A percentile compares a stretch with the other conserved stretches of the same genome.
These are phyloP conservation scores for Periconia sp. DNA, from an alignment of 2,329 filamentous ascomycete species.

Conservation along the genomic window DNA sequence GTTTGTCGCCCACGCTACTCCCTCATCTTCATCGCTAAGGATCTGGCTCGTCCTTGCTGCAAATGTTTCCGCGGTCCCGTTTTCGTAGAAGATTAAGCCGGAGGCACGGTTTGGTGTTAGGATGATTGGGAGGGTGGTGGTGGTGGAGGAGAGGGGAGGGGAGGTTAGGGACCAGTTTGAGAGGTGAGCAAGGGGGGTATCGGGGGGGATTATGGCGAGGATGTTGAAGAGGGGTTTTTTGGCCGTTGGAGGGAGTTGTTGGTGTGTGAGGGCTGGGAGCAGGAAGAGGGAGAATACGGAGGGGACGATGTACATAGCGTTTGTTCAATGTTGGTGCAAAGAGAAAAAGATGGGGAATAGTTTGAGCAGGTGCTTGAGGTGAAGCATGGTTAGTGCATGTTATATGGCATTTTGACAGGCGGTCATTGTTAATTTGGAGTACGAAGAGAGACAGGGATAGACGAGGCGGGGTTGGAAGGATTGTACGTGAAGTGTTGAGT, in stretches of 20 bases:
- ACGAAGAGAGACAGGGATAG: background rate
- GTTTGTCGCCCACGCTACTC: background rate
- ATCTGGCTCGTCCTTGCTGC: slow-evolving; percentile 1
- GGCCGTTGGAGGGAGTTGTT: background rate
- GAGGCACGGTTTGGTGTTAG: slow-evolving; percentile 1
- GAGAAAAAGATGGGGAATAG: background rate
- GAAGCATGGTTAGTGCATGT: background rate
- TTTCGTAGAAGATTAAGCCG: slow-evolving; percentile 11
- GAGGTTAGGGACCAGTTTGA: slow-evolving; percentile 10
- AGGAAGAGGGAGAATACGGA: background rate
- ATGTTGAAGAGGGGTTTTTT: slow-evolving; percentile 9
- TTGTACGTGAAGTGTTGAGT: background rate
- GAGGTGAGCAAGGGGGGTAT: background rate
- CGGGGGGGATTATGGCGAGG: slow-evolving; percentile 1
- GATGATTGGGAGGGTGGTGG: slow-evolving; percentile 5
- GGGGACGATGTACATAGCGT: background rate
- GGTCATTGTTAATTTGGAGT: background rate
- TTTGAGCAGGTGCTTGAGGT: background rate
- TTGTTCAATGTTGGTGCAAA: background rate
- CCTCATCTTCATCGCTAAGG: slow-evolving; percentile 9
- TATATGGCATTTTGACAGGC: too few species aligned
- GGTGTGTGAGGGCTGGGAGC: background rate
- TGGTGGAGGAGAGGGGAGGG: slow-evolving; percentile 8
- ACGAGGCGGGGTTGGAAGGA: slow-evolving; percentile 1
- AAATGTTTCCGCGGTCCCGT: slow-evolving; percentile 8